Evolutionary conservation across 2,329 filamentous ascomycete species (phyloP).

Genomic region (Sporothrix sp.): DNA sequence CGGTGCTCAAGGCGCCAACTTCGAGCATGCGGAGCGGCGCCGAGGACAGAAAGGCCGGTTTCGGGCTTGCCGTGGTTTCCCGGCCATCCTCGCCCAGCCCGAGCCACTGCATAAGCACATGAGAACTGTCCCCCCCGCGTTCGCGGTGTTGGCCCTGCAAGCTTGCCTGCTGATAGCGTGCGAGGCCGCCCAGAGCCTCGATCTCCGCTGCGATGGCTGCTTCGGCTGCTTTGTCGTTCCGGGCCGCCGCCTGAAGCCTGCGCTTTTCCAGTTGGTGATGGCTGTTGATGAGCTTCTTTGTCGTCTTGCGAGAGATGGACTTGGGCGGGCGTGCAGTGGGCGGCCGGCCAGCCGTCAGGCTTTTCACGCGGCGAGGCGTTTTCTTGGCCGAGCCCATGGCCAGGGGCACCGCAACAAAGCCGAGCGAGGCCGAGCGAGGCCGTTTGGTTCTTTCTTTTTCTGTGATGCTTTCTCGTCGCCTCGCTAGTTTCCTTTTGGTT

Average conservation of each 20-base stretch:
- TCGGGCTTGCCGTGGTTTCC: background rate
- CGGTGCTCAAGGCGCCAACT: conserved; percentile 74
- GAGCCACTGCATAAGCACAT: conserved; percentile 55
- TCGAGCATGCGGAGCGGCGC: conserved; percentile 60
- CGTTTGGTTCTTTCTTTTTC: too few relatives aligned
- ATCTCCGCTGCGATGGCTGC: conserved; percentile 43
- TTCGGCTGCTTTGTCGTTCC: conserved; percentile 42
- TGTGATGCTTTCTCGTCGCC: background rate
- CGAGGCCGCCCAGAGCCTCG: conserved; percentile 48
- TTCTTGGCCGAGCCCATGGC: conserved; percentile 42
- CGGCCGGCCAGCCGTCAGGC: conserved; percentile 44
- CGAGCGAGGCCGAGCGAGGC: too few relatives aligned
- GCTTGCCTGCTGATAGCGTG: conserved; percentile 57
- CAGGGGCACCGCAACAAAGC: background rate
- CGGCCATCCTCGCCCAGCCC: conserved; percentile 24
- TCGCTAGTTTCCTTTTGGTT: too few relatives aligned
- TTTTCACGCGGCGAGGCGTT: conserved; percentile 28
- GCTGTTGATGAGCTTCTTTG: conserved; percentile 53
- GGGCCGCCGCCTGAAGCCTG: conserved; percentile 43
- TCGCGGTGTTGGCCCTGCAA: conserved; percentile 57
- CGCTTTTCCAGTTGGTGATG: conserved; percentile 58
- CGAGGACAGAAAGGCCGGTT: background rate
- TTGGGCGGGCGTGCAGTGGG: conserved; percentile 42
- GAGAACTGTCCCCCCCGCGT: conserved; percentile 58
- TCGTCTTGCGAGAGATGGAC: conserved; percentile 56